Evolutionary conservation across 805 yeast species (phyloP), one percentile per base, ranked within the genome.

Genomic region (Saccharomyces eubayanus): DNA sequence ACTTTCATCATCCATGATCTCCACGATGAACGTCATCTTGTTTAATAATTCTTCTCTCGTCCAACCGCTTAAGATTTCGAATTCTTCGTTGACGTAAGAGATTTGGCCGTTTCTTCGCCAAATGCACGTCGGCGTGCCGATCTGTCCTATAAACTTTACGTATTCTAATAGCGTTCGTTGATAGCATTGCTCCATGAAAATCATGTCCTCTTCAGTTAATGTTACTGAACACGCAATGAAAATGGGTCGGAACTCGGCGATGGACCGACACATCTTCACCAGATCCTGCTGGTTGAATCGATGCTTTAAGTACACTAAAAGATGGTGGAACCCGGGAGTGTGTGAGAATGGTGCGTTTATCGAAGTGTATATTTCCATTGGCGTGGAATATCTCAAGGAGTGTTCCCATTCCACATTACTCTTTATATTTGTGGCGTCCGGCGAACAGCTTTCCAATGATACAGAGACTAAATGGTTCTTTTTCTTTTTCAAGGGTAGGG

Each of bases 51-150:
- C 85, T 31, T 82, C 85, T 60, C 79, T 78, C 6, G 83, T 72
- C 97, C 97, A 92, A 1, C 98, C 97, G 0, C 97, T 89, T 20
- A 92, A 73, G 16, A 88, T 81, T 60, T 94, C 85, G 67, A 92
- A 92, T 69, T 92, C 98, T 59, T 87, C 87, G n/a, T 96, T 96
- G 2, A 91, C 96, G 56, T 91, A 92, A 0, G 96, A 94, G 11
- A 92, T 87, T 68, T 92, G 96, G 8, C 97, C 96, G 1, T 97
- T 90, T 51, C 98, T 77, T 59, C 99, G 76, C 98, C 98, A 92
- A 3, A 90, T 92, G 24, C 92, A 80, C 0, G 97, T 90, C 1
- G 98, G 98, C 0, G 97, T 92, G 0, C 97, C 97, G 31, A 89
- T 82, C 21, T 87, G 82, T 24, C 83, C 77, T 43, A 94, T 86